phyloP scores from a whole-genome alignment of 495 filamentous ascomycete genomes.

The Aspergillus asperescens region DNA sequence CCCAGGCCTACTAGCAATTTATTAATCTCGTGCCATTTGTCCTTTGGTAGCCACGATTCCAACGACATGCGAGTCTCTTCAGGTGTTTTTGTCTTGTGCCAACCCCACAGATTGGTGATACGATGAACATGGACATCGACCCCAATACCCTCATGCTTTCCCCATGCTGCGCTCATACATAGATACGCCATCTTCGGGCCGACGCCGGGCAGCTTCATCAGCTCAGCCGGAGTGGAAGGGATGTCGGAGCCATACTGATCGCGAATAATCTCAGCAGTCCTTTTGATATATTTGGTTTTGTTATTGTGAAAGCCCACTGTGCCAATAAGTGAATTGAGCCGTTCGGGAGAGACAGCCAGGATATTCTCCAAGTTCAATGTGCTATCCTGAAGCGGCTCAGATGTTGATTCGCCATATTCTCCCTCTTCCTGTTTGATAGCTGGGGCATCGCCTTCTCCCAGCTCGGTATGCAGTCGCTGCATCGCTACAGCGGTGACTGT shows the following conservation, averaged over 20 bases:
- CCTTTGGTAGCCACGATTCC: conserved; percentile 77
- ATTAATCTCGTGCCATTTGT: conserved; percentile 94
- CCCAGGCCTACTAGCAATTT: conserved; percentile 86
- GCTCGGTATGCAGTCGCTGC: conserved; percentile 66
- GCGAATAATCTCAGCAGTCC: conserved; percentile 64
- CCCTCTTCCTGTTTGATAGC: conserved; percentile 14
- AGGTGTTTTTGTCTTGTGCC: conserved; percentile 77
- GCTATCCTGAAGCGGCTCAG: conserved; percentile 41
- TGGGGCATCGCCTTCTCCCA: conserved; percentile 42
- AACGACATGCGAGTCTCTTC: conserved; percentile 78
- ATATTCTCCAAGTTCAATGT: conserved; percentile 73
- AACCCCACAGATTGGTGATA: conserved; percentile 95
- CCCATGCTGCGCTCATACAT: conserved; percentile 70
- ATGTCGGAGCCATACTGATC: conserved; percentile 72
- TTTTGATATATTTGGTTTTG: conserved; percentile 87
- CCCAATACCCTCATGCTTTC: conserved; percentile 56
- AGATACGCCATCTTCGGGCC: conserved; percentile 98
- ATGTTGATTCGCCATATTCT: conserved; percentile 15
- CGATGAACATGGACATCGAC: conserved; percentile 73
- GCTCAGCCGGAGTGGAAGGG: conserved; percentile 69
- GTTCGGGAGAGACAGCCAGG: conserved; percentile 60
- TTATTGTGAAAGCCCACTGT: conserved; percentile 94
- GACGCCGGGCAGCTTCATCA: conserved; percentile 81
- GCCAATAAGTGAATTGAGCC: conserved; percentile 73
- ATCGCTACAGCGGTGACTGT: conserved; percentile 87